Base-by-base conservation (phyloP, 306 rosid species). In the Calophaca sinica region DNA sequence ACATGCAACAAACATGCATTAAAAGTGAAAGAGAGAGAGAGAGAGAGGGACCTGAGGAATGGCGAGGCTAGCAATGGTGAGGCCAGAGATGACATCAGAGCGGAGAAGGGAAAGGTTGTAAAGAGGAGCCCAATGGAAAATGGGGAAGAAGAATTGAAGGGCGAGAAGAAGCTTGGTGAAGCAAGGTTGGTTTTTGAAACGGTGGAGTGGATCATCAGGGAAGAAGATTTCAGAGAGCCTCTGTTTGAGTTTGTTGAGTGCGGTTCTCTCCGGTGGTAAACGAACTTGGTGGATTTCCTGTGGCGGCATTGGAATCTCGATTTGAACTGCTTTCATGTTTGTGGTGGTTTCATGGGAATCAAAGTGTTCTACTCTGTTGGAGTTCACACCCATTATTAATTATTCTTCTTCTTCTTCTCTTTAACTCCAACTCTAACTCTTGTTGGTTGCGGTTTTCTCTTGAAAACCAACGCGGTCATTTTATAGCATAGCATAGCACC, bases 21-120 rank as follows among this genome's bases (percentile, higher is more conserved):
- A 33, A 33, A 33, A 33, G 2, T 33, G 60, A 3, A 7, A 49
- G 64, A 35, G 46, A 2, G 13, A 9, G 5, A 7, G 12, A 49
- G 64, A 35, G 46, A 2, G 13, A 9, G 5, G 6, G 12, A 91
- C 98, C 98, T 92, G 99, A 41, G 99, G 99, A 60, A 94, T 94
- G 68, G 98, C 96, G 20, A 94, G 93, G 78, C 96, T 92, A 12
- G 98, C 99, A 84, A 94, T 94, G 80, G 99, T 94, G 83, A 94
- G 92, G 58, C 98, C 99, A 71, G 98, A 87, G 36, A 94, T 83
- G 84, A 79, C 1, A 15, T 94, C 99, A 41, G 93, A 87, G 65
- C 83, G 90, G 55, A 96, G 90, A 70, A 87, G 90, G 2, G 77
- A 2, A 2, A 83, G 78, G 55, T 52, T 85, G 78, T 96, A 92